Evolutionary conservation across 345 rosid genomes (phyloP).

Genomic region (Stellera chamaejasme): DNA sequence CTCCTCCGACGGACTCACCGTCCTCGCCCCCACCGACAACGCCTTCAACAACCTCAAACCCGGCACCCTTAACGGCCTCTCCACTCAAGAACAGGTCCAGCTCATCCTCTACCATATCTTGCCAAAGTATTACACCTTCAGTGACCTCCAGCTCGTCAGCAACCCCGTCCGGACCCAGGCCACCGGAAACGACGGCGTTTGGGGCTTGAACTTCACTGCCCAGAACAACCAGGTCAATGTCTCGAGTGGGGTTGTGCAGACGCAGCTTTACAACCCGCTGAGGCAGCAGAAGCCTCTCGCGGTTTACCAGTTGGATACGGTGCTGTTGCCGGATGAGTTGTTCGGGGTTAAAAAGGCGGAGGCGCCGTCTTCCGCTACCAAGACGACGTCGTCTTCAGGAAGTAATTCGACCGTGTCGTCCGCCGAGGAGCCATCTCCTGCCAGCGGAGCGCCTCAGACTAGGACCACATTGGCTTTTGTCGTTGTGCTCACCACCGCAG

Average conservation of each 20-base stretch:
- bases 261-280: conserved; percentile 54
- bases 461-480: conserved; percentile 31
- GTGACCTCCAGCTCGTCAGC: conserved; percentile 47
- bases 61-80: conserved; percentile 42
- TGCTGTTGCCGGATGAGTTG: conserved; percentile 57
- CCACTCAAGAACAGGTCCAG: conserved; percentile 37
- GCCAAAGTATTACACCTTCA: conserved; percentile 47
- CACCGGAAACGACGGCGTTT: conserved; percentile 30
- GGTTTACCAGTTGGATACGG: conserved; percentile 71
- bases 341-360: conserved; percentile 25
- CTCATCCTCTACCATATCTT: conserved; percentile 54
- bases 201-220: conserved; percentile 64
- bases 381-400: conserved; percentile 12
- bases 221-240: conserved; percentile 74
- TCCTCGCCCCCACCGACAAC: conserved; percentile 80
- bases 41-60: conserved; percentile 66
- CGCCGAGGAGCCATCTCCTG: conserved; percentile 28
- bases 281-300: conserved; percentile 50
- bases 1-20: conserved; percentile 70
- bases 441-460: conserved; percentile 20
- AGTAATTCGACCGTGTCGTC: conserved; percentile 9
- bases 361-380: conserved; percentile 27
- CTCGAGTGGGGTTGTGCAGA: conserved; percentile 51
- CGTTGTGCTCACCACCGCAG: conserved; percentile 38
- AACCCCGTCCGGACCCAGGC: conserved; percentile 77